Percentiles rank a stretch among this genome's conserved stretches.
phyloP scores from a whole-genome alignment of 2,329 filamentous ascomycete species.

The Sphaceloma murrayae region DNA sequence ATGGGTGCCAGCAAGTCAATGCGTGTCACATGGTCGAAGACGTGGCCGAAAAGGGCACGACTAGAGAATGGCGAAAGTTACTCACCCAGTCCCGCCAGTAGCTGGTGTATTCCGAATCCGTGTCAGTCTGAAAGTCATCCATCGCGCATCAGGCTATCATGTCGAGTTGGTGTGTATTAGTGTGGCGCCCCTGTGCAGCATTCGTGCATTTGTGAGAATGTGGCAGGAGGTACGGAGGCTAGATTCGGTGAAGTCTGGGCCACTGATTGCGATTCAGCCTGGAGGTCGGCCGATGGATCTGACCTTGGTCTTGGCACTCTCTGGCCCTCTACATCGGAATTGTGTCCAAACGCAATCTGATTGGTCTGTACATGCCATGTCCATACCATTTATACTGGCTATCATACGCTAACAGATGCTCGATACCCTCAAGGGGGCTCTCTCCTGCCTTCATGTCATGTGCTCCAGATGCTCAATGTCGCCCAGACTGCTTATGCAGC shows the following conservation, averaged over 20 bases:
- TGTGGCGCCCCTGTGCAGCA: not conserved
- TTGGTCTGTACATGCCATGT: too few species aligned
- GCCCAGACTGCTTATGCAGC: not conserved
- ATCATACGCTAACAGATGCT: too few species aligned
- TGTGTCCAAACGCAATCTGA: not conserved
- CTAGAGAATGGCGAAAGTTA: slow-evolving; percentile 24
- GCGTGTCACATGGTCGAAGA: slow-evolving; percentile 11
- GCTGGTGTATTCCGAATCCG: slow-evolving; percentile 96
- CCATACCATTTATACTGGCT: too few species aligned
- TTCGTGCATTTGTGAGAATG: not conserved
- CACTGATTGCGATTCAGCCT: too few species aligned
- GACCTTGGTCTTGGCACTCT: slow-evolving; percentile 14
- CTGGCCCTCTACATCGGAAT: too few species aligned
- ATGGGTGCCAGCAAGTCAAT: slow-evolving; percentile 9
- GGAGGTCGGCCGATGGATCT: too few species aligned
- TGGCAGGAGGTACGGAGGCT: slow-evolving; percentile 10
- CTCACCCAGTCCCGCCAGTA: slow-evolving; percentile 99
- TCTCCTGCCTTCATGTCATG: too few species aligned
- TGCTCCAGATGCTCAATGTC: too few species aligned
- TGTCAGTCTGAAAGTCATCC: slow-evolving; percentile 97
- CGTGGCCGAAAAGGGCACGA: slow-evolving; percentile 11
- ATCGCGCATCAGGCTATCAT: slow-evolving; percentile 39
- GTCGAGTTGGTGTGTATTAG: slow-evolving; percentile 7
- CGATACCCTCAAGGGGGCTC: too few species aligned
- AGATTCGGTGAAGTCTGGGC: too few species aligned